A percentile compares a stretch with the other conserved stretches of the same genome.
Evolutionary conservation across 371 early-diverging fungal species (phyloP).

Genomic region (Mucor racemosus): DNA sequence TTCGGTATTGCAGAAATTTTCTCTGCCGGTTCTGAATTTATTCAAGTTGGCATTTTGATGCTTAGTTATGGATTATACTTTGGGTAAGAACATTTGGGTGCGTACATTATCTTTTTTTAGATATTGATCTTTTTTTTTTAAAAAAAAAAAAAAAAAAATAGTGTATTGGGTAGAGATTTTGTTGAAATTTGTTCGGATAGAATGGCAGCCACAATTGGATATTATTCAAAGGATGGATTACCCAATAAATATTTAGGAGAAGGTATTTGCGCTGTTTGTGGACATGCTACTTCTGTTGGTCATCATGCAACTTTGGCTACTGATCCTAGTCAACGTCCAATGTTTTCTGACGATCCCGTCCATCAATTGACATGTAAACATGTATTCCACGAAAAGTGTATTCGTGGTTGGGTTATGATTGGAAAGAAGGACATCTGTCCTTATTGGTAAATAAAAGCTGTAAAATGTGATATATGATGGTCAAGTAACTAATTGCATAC

Average conservation of each 20-base stretch:
- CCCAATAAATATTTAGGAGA: conserved; percentile 72
- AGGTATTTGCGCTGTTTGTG: conserved; percentile 87
- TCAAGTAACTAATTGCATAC: background rate
- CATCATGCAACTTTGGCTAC: conserved; percentile 20
- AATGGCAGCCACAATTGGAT: conserved; percentile 84
- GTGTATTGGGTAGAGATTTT: conserved; percentile 81
- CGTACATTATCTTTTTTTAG: no score
- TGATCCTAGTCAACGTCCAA: conserved; percentile 27
- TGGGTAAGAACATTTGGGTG: conserved; percentile 53
- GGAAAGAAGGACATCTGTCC: conserved; percentile 96
- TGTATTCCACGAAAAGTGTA: conserved; percentile 90
- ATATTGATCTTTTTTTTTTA: background rate
- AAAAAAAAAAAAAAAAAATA: conserved; percentile 24
- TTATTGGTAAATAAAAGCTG: conserved; percentile 69
- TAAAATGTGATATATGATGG: no score
- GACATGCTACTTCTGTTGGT: conserved; percentile 50
- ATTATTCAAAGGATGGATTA: conserved; percentile 71
- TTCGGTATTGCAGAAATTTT: conserved; percentile 60
- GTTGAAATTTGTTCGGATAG: conserved; percentile 84
- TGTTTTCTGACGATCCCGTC: conserved; percentile 55
- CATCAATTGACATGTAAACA: conserved; percentile 80
- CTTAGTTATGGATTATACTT: conserved; percentile 74
- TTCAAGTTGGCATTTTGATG: conserved; percentile 54
- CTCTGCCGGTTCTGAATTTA: conserved; percentile 44
- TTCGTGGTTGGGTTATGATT: conserved; percentile 93